Conservation (phyloP, 345 rosid species). For the Viola odorata region DNA sequence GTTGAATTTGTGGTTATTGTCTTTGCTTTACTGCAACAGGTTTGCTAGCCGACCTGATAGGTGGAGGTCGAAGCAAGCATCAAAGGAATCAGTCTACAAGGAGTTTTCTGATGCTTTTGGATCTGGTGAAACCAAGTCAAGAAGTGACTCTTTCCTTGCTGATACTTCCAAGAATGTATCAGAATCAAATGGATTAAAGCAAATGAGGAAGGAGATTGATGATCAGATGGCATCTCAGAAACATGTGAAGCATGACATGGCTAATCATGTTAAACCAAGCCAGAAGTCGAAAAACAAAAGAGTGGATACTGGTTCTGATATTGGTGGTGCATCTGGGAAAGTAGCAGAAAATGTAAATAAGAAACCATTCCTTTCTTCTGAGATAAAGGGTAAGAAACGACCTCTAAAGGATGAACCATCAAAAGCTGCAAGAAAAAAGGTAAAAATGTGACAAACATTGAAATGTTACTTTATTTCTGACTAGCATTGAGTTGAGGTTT, state of each 20-base stretch:
- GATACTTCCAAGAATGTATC: slow-evolving; percentile 39
- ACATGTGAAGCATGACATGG: slow-evolving; percentile 19
- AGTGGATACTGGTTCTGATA: slow-evolving; percentile 16
- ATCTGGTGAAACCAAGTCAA: slow-evolving; percentile 38
- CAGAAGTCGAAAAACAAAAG: slow-evolving; percentile 20
- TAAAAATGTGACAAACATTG: slow-evolving; percentile 24
- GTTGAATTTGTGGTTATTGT: not conserved
- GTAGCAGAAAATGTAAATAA: slow-evolving; percentile 24
- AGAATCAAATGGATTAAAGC: slow-evolving; percentile 32
- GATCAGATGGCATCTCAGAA: slow-evolving; percentile 22
- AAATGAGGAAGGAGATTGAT: slow-evolving; percentile 51
- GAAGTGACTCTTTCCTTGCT: slow-evolving; percentile 38
- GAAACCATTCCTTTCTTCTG: slow-evolving; percentile 40
- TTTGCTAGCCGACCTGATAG: slow-evolving; percentile 57
- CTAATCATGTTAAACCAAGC: slow-evolving; percentile 22
- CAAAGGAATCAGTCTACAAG: slow-evolving; percentile 68
- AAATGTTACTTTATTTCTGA: slow-evolving; percentile 2
- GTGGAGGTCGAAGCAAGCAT: slow-evolving; percentile 76
- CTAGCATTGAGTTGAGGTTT: no score
- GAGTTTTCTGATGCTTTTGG: slow-evolving; percentile 68
- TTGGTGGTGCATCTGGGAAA: slow-evolving; percentile 22
- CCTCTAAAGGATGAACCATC: slow-evolving; percentile 22
- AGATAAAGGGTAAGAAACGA: slow-evolving; percentile 38
- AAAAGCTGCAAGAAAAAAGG: slow-evolving; percentile 29
- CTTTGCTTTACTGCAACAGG: slow-evolving; percentile 35